Conservation (phyloP, 108 stramenopile species). For the Cyclostephanos tholiformis region DNA sequence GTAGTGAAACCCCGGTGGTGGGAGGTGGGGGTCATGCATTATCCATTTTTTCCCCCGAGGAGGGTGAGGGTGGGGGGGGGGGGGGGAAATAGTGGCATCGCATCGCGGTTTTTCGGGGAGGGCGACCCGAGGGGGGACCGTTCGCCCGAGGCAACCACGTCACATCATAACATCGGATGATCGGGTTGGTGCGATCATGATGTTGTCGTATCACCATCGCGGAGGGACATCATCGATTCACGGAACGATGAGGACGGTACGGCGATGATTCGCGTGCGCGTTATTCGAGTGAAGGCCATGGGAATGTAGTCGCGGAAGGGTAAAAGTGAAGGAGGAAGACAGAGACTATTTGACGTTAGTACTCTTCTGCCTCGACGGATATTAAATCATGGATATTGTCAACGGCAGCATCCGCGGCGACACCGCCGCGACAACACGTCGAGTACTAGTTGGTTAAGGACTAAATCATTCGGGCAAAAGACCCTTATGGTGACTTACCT, state of each 20-base stretch:
- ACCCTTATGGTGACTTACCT: constrained; percentile 68
- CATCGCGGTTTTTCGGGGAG: constrained; percentile 31
- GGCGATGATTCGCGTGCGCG: not conserved
- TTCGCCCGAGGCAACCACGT: constrained; percentile 14
- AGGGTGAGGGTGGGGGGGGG: too few relatives aligned
- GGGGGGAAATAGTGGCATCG: constrained; percentile 48
- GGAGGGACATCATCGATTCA: not conserved
- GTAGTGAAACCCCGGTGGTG: not conserved
- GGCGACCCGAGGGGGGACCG: not conserved
- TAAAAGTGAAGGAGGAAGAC: constrained; percentile 8
- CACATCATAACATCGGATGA: constrained; percentile 8
- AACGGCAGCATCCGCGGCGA: not conserved
- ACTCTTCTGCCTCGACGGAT: constrained; percentile 14
- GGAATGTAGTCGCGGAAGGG: constrained; percentile 6
- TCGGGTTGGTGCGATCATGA: not conserved
- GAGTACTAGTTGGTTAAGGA: not conserved
- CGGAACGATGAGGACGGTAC: not conserved
- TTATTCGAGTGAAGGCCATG: too few relatives aligned
- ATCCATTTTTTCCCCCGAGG: constrained; percentile 28
- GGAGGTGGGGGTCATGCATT: constrained; percentile 42
- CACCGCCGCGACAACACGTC: not conserved
- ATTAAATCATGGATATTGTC: not conserved
- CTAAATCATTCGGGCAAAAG: not conserved
- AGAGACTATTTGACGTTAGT: constrained; percentile 20
- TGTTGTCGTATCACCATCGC: not conserved